phyloP scores from a whole-genome alignment of 306 rosid genomes.

The Calophaca sinica region DNA sequence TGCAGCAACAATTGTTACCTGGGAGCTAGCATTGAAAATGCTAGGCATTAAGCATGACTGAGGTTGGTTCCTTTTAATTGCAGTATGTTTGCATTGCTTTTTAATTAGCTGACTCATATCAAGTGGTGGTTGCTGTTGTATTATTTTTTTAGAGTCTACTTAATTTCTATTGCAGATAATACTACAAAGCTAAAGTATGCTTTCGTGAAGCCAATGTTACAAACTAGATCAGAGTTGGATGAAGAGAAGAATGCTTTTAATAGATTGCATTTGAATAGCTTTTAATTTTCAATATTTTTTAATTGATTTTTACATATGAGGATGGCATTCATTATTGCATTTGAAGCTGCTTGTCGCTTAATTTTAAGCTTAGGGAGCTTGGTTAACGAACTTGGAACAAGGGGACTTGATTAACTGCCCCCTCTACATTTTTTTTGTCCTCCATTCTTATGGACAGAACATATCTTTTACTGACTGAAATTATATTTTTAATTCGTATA shows the following conservation, averaged over 20 bases:
- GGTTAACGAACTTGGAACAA: constrained; percentile 9
- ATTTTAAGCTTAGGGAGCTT: constrained; percentile 27
- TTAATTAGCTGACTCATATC: neutral
- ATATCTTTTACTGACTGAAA: constrained; percentile 35
- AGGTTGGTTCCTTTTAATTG: constrained; percentile 39
- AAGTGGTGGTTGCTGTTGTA: neutral
- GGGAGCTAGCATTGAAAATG: constrained; percentile 90
- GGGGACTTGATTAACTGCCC: constrained; percentile 35
- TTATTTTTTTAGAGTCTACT: constrained; percentile 36
- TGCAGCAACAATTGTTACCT: constrained; percentile 86
- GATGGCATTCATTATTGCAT: constrained; percentile 40
- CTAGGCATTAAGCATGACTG: constrained; percentile 67
- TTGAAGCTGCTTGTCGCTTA: constrained; percentile 25
- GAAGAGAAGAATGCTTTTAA: constrained; percentile 27
- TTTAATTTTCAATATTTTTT: constrained; percentile 21
- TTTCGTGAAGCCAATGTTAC: constrained; percentile 35
- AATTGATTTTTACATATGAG: neutral
- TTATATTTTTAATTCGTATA: neutral
- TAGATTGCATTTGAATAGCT: constrained; percentile 33
- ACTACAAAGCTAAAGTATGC: constrained; percentile 35
- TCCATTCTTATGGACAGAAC: constrained; percentile 24
- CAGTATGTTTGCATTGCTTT: neutral
- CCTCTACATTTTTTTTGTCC: neutral
- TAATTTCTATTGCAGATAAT: constrained; percentile 21
- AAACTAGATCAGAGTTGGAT: constrained; percentile 23